These are phyloP conservation scores for Trichoderma guizhouense DNA, from an alignment of 2,329 filamentous ascomycete species.

Conservation along the genomic window DNA sequence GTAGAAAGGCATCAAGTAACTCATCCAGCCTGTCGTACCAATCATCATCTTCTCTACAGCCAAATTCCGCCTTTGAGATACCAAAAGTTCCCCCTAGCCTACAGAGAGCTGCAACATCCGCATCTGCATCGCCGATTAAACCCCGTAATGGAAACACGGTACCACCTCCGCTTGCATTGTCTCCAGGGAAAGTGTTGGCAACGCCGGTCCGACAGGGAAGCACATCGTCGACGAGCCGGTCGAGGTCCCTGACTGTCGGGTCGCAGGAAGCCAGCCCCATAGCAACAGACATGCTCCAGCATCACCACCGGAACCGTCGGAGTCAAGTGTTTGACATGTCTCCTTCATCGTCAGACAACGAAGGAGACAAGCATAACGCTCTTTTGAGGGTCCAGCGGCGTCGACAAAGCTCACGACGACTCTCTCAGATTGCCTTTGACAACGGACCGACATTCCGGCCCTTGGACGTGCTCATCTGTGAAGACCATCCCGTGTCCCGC, in stretches of 20 bases:
- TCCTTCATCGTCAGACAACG: slow-evolving; percentile 95
- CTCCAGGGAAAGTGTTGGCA: slow-evolving; percentile 60
- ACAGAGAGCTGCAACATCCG: slow-evolving; percentile 57
- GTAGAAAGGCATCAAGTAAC: slow-evolving; percentile 88
- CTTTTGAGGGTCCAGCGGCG: slow-evolving; percentile 88
- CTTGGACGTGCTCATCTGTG: slow-evolving; percentile 90
- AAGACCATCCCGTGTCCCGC: slow-evolving; percentile 93
- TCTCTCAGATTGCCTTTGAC: slow-evolving; percentile 85
- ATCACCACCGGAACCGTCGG: slow-evolving; percentile 80
- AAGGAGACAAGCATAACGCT: slow-evolving; percentile 87
- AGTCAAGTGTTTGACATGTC: slow-evolving; percentile 97
- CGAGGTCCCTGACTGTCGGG: slow-evolving; percentile 86
- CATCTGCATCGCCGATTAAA: slow-evolving; percentile 56
- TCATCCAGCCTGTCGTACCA: slow-evolving; percentile 81
- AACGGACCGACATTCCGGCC: slow-evolving; percentile 86
- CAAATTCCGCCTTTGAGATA: slow-evolving; percentile 66
- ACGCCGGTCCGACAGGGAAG: slow-evolving; percentile 58
- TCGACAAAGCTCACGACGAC: slow-evolving; percentile 88
- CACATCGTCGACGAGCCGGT: slow-evolving; percentile 62
- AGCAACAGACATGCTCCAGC: slow-evolving; percentile 59
- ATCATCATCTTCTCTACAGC: slow-evolving; percentile 62
- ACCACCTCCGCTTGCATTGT: slow-evolving; percentile 50
- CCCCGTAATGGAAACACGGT: slow-evolving; percentile 42
- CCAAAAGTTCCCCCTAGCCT: slow-evolving; percentile 59
- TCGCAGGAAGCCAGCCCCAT: slow-evolving; percentile 87